phyloP scores from a whole-genome alignment of 2,329 filamentous ascomycete species.

The Metarhizium humberi region DNA sequence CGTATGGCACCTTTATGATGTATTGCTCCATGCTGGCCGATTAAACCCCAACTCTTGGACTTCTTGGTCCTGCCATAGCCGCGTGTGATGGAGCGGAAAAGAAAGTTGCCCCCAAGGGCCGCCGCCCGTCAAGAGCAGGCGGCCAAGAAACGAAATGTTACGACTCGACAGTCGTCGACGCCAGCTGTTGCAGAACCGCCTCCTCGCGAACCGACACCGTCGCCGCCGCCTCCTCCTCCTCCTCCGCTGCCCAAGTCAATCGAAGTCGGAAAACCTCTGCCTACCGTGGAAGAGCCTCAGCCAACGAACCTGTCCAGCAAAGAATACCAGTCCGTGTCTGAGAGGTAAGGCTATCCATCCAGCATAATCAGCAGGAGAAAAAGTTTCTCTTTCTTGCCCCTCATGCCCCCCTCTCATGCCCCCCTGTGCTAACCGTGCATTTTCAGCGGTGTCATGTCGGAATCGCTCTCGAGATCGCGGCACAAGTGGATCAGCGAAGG shows the following conservation, averaged over 20 bases:
- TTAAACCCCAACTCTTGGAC: slow-evolving; percentile 1
- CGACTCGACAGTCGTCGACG: slow-evolving; percentile 42
- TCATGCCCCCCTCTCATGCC: no score
- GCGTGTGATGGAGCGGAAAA: slow-evolving; percentile 51
- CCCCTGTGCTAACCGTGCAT: background rate
- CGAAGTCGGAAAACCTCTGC: slow-evolving; percentile 57
- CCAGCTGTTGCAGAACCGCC: slow-evolving; percentile 25
- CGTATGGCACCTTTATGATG: slow-evolving; percentile 24
- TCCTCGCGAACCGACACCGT: slow-evolving; percentile 23
- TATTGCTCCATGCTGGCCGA: slow-evolving; percentile 9
- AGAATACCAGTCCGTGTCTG: slow-evolving; percentile 65
- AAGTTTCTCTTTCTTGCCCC: background rate
- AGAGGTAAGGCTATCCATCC: slow-evolving; percentile 44
- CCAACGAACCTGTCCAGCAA: slow-evolving; percentile 49
- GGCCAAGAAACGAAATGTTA: slow-evolving; percentile 50
- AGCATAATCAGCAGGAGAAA: background rate
- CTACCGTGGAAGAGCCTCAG: slow-evolving; percentile 60
- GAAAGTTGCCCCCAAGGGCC: slow-evolving; percentile 54
- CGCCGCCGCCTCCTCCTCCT: slow-evolving; percentile 21
- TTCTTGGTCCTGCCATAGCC: background rate
- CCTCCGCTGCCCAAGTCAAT: slow-evolving; percentile 52
- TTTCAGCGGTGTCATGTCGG: slow-evolving; percentile 60
- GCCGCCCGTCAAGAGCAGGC: slow-evolving; percentile 50
- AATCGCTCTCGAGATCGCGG: slow-evolving; percentile 65
- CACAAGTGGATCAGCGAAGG: slow-evolving; percentile 63